Evolutionary conservation across 1,284 basidiomycete genomes (phyloP).

Genomic region (Apiotrichum gamsii): DNA sequence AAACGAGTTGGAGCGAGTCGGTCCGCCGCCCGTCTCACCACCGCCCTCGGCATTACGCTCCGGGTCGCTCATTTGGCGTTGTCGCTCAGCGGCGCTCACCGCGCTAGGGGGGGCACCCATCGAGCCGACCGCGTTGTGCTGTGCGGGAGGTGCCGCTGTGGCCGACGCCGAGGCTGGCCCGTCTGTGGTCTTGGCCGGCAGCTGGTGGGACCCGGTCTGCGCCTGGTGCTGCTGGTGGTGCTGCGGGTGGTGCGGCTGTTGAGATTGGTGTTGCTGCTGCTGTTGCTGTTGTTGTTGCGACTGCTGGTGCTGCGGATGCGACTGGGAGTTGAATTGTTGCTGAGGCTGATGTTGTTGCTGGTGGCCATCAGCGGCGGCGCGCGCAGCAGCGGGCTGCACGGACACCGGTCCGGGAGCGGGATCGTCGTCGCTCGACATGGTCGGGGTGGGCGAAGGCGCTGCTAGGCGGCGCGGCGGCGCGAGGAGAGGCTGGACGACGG

Average conservation of each 20-base stretch:
- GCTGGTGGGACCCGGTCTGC: too few species aligned
- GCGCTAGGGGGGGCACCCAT: not conserved
- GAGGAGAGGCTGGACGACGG: slow-evolving; percentile 5
- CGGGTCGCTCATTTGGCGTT: too few species aligned
- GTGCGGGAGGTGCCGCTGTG: not conserved
- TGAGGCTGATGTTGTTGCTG: not conserved
- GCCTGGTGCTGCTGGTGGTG: too few species aligned
- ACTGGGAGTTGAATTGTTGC: too few species aligned
- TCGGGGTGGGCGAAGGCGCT: slow-evolving; percentile 15
- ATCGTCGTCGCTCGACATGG: slow-evolving; percentile 21
- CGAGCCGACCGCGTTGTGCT: not conserved
- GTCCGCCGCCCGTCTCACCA: too few species aligned
- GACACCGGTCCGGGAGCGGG: not conserved
- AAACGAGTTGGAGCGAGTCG: not conserved
- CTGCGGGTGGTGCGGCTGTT: too few species aligned
- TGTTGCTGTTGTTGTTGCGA: too few species aligned
- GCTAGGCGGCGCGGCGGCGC: slow-evolving; percentile 5
- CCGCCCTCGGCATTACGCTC: too few species aligned
- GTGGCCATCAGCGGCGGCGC: too few species aligned
- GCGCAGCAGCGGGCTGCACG: not conserved
- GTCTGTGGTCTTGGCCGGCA: not conserved
- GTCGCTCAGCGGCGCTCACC: not conserved
- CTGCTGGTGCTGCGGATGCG: too few species aligned
- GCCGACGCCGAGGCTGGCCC: not conserved
- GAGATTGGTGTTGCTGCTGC: too few species aligned